These are phyloP conservation scores for Eucalyptus lansdowneana DNA, from an alignment of 345 rosid genomes.

Conservation along the genomic window DNA sequence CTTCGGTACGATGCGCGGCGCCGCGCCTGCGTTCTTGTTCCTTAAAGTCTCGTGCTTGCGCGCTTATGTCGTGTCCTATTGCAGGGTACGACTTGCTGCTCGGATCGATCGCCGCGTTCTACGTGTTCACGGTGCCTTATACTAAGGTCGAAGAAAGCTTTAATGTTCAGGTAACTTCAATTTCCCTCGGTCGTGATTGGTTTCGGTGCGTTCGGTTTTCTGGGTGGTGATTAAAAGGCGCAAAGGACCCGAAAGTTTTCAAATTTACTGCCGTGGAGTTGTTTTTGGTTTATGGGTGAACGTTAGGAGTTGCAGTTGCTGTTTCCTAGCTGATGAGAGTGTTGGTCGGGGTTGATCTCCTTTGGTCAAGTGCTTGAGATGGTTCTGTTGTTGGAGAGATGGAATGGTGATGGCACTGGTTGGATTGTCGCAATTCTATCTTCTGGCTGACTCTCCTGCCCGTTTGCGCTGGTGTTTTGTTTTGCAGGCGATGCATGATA, in stretches of 20 bases:
- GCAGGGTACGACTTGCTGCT: constrained; percentile 73
- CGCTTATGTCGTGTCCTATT: background rate
- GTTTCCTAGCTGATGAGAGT: background rate
- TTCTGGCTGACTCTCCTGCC: background rate
- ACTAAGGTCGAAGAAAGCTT: constrained; percentile 99
- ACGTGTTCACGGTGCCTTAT: constrained; percentile 61
- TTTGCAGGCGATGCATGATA: constrained; percentile 83
- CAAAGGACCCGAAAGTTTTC: background rate
- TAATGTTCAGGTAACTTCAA: constrained; percentile 60
- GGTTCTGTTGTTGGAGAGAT: background rate
- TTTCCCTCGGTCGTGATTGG: background rate
- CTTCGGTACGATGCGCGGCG: background rate
- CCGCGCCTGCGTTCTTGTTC: background rate
- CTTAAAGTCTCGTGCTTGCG: background rate
- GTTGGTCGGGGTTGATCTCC: background rate
- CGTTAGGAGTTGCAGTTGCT: background rate
- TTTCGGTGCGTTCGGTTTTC: background rate
- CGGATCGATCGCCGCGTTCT: constrained; percentile 73
- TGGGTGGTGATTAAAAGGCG: background rate
- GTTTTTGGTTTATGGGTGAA: background rate
- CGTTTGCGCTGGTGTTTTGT: background rate
- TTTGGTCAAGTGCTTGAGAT: background rate
- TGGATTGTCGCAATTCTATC: background rate
- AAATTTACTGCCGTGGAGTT: background rate
- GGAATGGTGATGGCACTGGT: background rate